Base-by-base conservation (phyloP, 106 monocot genomes). In the Dioscorea alata region DNA sequence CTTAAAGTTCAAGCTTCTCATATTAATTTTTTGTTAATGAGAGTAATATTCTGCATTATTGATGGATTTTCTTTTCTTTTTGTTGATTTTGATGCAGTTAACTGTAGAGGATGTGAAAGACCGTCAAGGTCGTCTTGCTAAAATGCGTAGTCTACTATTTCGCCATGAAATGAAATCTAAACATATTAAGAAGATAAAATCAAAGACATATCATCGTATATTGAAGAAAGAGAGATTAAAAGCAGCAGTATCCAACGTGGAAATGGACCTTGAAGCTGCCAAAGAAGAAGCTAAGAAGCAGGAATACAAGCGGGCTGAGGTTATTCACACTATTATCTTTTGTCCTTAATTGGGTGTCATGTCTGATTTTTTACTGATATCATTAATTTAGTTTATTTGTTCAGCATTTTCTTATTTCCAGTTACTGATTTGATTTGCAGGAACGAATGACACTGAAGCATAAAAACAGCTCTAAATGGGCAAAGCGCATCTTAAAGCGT, bases 401-500 rank as follows among this genome's bases (percentile, higher is more conserved):
- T 67, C 59, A 22, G 49, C 18, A 59, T 57, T 13, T 50, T 10
- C 49, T 67, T 13, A 48, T 10, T 24, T 54, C n/a, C 4, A n/a
- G 13, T 7, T 67, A 71, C 10, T 76, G 14, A 28, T 69, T 12
- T 50, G 67, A 71, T 70, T 28, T 42, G 42, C 79, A 99, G 99
- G 99, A 93, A 63, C 78, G 93, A 8, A 77, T 99, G 79, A 99
- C 93, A 18, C 51, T 99, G 57, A 99, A 99, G 73, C 99, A 99
- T 64, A 93, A 90, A 71, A 99, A 99, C 76, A 90, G 75, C 48
- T 87, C 99, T 35, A 85, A 88, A 70, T 99, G 99, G 99, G 93
- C 93, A 48, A 82, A 85, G 51, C 80, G 93, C 31, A 80, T 85
- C 23, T 24, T 90, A 20, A 77, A 90, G 71, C 89, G 93, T 65